Percentiles rank a stretch among this genome's conserved stretches.
Evolutionary conservation across 2,329 filamentous ascomycete genomes (phyloP).

Genomic region (Aspergillus japonicus): DNA sequence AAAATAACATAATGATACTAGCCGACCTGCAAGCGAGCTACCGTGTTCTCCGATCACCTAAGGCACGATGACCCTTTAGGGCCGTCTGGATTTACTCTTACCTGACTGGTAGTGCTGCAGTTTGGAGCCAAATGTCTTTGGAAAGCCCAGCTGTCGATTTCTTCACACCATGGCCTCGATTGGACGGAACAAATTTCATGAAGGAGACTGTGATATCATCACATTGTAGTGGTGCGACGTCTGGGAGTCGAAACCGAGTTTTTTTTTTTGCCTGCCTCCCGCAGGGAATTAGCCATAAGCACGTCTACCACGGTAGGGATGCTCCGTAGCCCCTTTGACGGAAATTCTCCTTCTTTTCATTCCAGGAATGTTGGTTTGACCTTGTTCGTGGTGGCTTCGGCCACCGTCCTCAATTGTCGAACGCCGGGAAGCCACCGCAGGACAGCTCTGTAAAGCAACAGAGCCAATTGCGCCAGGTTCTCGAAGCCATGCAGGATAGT

Average conservation of each 20-base stretch:
- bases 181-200: neutral
- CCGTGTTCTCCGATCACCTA: neutral
- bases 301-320: neutral
- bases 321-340: neutral
- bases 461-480: neutral
- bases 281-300: neutral
- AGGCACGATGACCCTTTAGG: neutral
- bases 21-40: conserved; percentile 12
- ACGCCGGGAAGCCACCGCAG: neutral
- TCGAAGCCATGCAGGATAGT: neutral
- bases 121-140: neutral
- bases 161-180: neutral
- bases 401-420: neutral
- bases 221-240: neutral
- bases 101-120: neutral
- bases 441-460: neutral
- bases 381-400: no score
- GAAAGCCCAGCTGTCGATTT: neutral
- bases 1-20: neutral
- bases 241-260: conserved; percentile 1
- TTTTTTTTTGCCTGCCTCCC: neutral
- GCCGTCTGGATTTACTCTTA: neutral
- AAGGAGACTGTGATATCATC: neutral
- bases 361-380: conserved; percentile 12
- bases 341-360: neutral